Base-by-base conservation (phyloP, 2,329 filamentous ascomycete genomes). In the Tolypocladium inflatum region DNA sequence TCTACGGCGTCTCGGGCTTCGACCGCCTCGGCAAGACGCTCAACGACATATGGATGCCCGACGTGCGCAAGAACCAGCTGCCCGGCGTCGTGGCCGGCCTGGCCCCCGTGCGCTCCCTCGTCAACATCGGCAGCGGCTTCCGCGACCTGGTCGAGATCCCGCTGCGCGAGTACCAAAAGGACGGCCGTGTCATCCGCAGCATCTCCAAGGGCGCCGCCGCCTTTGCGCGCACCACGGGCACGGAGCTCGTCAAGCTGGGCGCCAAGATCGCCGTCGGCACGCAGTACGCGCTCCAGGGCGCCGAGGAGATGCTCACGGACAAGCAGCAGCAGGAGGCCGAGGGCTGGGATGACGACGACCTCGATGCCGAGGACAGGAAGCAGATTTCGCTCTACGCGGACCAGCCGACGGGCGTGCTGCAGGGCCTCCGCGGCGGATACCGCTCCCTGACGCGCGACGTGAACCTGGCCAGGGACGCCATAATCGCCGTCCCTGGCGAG, bases 1-100 rank as follows among this genome's bases (percentile, higher is more conserved):
- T 97, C 41, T 97, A 97, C 64, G 94, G 95, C 35, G 84, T 96
- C 1, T 86, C 86, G 9, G 94, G 94, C 0, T 97, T 97, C 65
- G 92, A 97, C 64, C 86, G 89, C 55, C 80, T 99, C 2, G 91
- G 94, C 57, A 85, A 92, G 71, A 93, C 88, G 2, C 81, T 99
- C 39, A 97, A 97, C 68, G 91, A 96, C 68, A 90, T 97, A 50
- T 99, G 94, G 94, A 95, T 87, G 82, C 91, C 91, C 1, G 93
- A 99, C 68, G 89, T 99, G 57, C 91, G 89, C 69, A 79, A 82
- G 19, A 95, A 93, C 63, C 94, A 99, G 71, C 85, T 99, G 6
- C 91, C 91, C 1, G 86, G 88, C 1, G 89, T 99, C 1, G 81
- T 99, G 41, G 90, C 91, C 3, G 94, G 94, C 23, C 79, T 99